Evolutionary conservation across 176 grass and related monocot species (phyloP), one percentile per base, ranked within the genome.

Genomic region (Eleusine coracana): DNA sequence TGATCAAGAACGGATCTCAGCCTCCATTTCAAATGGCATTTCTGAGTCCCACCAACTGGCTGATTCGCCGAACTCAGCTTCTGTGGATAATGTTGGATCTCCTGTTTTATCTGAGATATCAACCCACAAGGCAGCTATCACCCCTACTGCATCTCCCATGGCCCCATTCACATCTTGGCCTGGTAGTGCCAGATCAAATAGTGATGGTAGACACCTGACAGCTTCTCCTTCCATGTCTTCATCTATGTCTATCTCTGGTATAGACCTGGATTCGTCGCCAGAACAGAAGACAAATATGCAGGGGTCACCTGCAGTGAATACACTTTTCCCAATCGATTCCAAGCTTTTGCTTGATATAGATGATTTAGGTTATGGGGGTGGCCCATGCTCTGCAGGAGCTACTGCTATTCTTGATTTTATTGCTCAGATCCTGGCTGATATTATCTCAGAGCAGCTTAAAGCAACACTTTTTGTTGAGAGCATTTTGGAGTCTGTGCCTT

Each of bases 371-470:
- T 99, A 99, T 90, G 97, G 94, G 27, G 97, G 97, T 56, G 97
- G 93, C 21, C 91, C 97, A 82, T 99, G 93, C 68, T 99, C 97
- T 78, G 97, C 93, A 61, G 97, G 93, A 82, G 93, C 93, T 65
- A 96, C 97, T 73, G 97, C 97, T 85, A 86, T 99, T 81, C 80
- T 96, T 51, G 97, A 99, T 99, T 99, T 99, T 75, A 63, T 96
- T 90, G 97, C 97, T 66, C 91, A 96, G 87, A 89, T 99, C 80
- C 89, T 99, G 36, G 93, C 97, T 82, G 97, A 96, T 76, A 94
- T 94, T 75, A 91, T 94, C 62, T 89, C 91, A 51, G 97, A 99
- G 51, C 93, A 96, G 80, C 68, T 88, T 45, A 99, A 99, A 90
- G 97, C 93, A 34, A 86, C 86, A 66, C 89, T 93, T 54, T 92